Evolutionary conservation across 352 stramenopile species (phyloP).

Genomic region (Phytopythium helicoides): DNA sequence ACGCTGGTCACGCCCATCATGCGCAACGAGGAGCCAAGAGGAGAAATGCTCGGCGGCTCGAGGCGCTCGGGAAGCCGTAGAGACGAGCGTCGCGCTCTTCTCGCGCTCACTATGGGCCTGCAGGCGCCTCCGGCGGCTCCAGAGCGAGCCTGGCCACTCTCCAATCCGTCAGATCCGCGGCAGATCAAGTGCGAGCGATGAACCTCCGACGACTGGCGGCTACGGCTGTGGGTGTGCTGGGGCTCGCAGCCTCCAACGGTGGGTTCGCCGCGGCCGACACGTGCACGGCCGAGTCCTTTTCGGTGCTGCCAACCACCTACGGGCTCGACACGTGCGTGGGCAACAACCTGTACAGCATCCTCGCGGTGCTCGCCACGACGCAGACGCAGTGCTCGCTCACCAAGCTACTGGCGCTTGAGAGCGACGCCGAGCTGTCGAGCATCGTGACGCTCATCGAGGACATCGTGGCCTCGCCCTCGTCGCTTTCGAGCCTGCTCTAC

Average conservation of each 20-base stretch:
- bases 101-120: not conserved
- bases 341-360: constrained; percentile 39
- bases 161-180: not conserved
- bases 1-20: too few relatives aligned
- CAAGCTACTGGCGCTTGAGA: constrained; percentile 31
- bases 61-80: constrained; percentile 1
- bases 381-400: constrained; percentile 34
- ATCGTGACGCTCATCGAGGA: constrained; percentile 23
- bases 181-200: constrained; percentile 5
- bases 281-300: constrained; percentile 31
- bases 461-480: constrained; percentile 29
- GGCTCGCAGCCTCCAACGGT: constrained; percentile 2
- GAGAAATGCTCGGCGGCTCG: too few relatives aligned
- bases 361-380: constrained; percentile 24
- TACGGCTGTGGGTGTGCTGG: constrained; percentile 8
- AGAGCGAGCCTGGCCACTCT: not conserved
- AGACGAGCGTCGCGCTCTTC: constrained; percentile 4
- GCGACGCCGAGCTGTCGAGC: constrained; percentile 23
- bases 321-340: constrained; percentile 48
- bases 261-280: constrained; percentile 7
- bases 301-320: constrained; percentile 27
- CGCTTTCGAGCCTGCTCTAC: constrained; percentile 41
- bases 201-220: constrained; percentile 15
- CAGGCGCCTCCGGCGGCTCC: not conserved
- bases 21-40: too few relatives aligned